Percentiles rank a stretch among this genome's conserved stretches.
phyloP scores from a whole-genome alignment of 345 rosid genomes.

The Boechera divaricarpa region DNA sequence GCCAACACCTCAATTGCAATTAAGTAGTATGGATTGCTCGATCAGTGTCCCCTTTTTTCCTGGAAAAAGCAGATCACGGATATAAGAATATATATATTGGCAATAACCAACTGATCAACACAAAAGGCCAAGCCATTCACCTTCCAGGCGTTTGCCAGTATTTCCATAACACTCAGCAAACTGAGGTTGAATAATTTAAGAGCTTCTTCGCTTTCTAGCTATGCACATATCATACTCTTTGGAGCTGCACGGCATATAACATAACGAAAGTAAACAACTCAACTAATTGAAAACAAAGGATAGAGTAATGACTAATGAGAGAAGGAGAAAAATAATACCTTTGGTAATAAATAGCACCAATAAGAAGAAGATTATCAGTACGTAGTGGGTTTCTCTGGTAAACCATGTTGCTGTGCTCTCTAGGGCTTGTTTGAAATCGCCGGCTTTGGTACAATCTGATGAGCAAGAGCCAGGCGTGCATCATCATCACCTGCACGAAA shows the following conservation, averaged over 20 bases:
- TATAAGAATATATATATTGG: background rate
- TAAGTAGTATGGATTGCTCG: slow-evolving; percentile 88
- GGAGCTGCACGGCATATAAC: slow-evolving; percentile 58
- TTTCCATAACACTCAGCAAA: slow-evolving; percentile 99
- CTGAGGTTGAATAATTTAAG: slow-evolving; percentile 84
- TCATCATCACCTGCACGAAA: slow-evolving; percentile 75
- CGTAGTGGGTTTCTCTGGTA: slow-evolving; percentile 78
- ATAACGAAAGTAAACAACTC: slow-evolving; percentile 19
- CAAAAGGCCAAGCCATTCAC: slow-evolving; percentile 46
- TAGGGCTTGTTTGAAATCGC: slow-evolving; percentile 79
- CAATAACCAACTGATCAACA: slow-evolving; percentile 22
- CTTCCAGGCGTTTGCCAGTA: slow-evolving; percentile 99
- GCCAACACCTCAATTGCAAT: slow-evolving; percentile 98
- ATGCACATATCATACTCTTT: slow-evolving; percentile 97
- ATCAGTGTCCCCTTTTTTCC: slow-evolving; percentile 98
- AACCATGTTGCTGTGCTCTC: slow-evolving; percentile 78
- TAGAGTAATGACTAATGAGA: background rate
- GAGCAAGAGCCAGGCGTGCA: slow-evolving; percentile 70
- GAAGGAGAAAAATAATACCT: slow-evolving; percentile 50
- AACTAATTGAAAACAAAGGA: background rate
- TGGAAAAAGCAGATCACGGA: slow-evolving; percentile 38
- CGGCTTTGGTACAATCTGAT: slow-evolving; percentile 83
- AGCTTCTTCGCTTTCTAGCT: slow-evolving; percentile 92
- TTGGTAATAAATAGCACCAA: slow-evolving; percentile 97
- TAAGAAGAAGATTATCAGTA: slow-evolving; percentile 92